Conservation (phyloP, 768 basidiomycete species). For the Agaricus subrufescens region DNA sequence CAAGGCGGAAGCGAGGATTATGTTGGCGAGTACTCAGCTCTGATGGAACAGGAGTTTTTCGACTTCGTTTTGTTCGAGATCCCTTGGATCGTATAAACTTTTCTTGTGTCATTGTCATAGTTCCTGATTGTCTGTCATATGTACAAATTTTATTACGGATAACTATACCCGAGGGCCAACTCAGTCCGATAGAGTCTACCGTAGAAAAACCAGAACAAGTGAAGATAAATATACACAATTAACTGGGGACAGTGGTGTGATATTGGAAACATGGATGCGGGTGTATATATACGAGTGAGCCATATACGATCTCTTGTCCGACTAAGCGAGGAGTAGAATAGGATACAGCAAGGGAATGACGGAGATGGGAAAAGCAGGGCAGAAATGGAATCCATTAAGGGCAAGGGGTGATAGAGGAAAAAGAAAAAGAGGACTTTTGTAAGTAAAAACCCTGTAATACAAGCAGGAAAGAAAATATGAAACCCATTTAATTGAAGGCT, state of each 20-base stretch:
- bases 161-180: slow-evolving; percentile 11
- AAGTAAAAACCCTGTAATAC: neutral
- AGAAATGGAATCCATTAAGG: slow-evolving; percentile 14
- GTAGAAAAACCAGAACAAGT: slow-evolving; percentile 5
- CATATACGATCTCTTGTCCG: slow-evolving; percentile 9
- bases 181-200: slow-evolving; percentile 1
- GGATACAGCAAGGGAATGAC: slow-evolving; percentile 12
- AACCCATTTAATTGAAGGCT: slow-evolving; percentile 7
- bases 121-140: too few relatives aligned
- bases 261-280: slow-evolving; percentile 5
- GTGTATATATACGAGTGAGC: slow-evolving; percentile 2
- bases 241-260: neutral
- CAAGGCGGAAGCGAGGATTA: slow-evolving; percentile 57
- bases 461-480: neutral
- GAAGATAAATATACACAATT: slow-evolving; percentile 3
- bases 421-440: neutral
- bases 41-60: slow-evolving; percentile 95
- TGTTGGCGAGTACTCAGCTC: slow-evolving; percentile 83
- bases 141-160: slow-evolving; percentile 13
- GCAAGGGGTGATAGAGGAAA: neutral
- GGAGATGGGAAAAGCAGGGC: slow-evolving; percentile 13
- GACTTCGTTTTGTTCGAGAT: slow-evolving; percentile 95
- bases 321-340: slow-evolving; percentile 4
- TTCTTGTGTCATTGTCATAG: neutral
- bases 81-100: slow-evolving; percentile 69